phyloP scores from a whole-genome alignment of 257 asterid genomes.

The Rehmannia glutinosa region DNA sequence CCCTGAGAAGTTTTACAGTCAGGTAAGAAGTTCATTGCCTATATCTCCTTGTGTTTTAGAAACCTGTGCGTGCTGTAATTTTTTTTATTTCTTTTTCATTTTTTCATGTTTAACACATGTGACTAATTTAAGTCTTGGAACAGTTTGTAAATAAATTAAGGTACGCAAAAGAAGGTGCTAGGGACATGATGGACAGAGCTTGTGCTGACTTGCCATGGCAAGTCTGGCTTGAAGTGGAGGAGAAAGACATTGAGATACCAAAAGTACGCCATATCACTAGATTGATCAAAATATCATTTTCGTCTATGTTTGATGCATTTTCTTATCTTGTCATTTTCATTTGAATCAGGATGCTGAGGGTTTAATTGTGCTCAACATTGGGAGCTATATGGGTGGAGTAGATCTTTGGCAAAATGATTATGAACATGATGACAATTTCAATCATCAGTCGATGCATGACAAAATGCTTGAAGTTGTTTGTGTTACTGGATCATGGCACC shows the following conservation, averaged over 20 bases:
- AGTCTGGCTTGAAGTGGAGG: slow-evolving; percentile 91
- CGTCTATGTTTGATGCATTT: slow-evolving; percentile 1
- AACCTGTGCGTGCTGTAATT: neutral
- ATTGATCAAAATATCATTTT: neutral
- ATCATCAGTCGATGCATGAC: slow-evolving; percentile 77
- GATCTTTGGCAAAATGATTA: slow-evolving; percentile 88
- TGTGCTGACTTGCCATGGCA: slow-evolving; percentile 95
- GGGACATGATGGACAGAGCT: slow-evolving; percentile 85
- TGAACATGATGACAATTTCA: slow-evolving; percentile 68
- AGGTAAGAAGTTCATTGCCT: slow-evolving; percentile 35
- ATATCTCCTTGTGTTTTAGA: neutral
- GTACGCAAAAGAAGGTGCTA: slow-evolving; percentile 87
- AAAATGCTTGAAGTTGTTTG: slow-evolving; percentile 85
- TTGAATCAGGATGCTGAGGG: slow-evolving; percentile 70
- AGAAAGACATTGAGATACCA: slow-evolving; percentile 62
- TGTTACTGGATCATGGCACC: slow-evolving; percentile 91
- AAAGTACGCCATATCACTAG: slow-evolving; percentile 36
- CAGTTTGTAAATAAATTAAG: slow-evolving; percentile 84
- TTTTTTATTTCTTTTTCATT: slow-evolving; percentile 6
- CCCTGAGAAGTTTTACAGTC: slow-evolving; percentile 71
- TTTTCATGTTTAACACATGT: slow-evolving; percentile 9
- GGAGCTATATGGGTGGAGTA: slow-evolving; percentile 95
- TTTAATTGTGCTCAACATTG: slow-evolving; percentile 79
- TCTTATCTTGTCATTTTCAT: slow-evolving; percentile 14
- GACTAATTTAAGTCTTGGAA: slow-evolving; percentile 28